Percentiles rank a stretch among this genome's conserved stretches.
phyloP scores from a whole-genome alignment of 2,329 filamentous ascomycete species.

The Penicillium oxalicum region DNA sequence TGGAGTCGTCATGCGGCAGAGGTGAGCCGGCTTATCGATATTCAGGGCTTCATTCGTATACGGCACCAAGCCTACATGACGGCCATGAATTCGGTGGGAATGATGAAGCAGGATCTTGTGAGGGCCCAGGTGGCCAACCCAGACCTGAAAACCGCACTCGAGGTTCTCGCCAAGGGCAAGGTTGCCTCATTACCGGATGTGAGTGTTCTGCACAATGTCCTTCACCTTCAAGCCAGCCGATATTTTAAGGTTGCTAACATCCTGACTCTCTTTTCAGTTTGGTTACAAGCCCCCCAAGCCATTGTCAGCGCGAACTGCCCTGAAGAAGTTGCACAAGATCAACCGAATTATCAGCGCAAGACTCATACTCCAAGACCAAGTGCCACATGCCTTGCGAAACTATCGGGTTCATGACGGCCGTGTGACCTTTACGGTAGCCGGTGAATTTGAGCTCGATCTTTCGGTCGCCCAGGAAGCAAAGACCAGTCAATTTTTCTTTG shows the following conservation, averaged over 20 bases:
- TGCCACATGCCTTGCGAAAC: conserved; percentile 70
- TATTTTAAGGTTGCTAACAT: too few relatives aligned
- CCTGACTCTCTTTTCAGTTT: conserved; percentile 45
- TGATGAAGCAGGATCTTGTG: conserved; percentile 67
- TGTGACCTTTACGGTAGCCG: conserved; percentile 75
- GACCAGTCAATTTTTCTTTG: conserved; percentile 82
- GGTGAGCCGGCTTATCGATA: conserved; percentile 81
- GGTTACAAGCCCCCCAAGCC: conserved; percentile 70
- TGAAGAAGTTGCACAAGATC: conserved; percentile 70
- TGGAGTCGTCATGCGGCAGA: conserved; percentile 77
- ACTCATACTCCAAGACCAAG: conserved; percentile 75
- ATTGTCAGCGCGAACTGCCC: conserved; percentile 64
- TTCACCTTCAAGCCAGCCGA: too few relatives aligned
- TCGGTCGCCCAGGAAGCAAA: conserved; percentile 83
- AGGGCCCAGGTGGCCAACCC: conserved; percentile 77
- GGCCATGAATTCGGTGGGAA: conserved; percentile 58
- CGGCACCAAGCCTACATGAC: conserved; percentile 57
- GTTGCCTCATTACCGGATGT: conserved; percentile 75
- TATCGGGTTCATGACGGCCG: conserved; percentile 80
- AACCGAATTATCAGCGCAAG: conserved; percentile 78
- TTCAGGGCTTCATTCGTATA: conserved; percentile 67
- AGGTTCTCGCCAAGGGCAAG: conserved; percentile 73
- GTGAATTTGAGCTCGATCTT: conserved; percentile 89
- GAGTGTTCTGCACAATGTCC: conserved; percentile 28
- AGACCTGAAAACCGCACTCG: conserved; percentile 81